Percentiles rank a stretch among this genome's conserved stretches.
phyloP scores from a whole-genome alignment of 495 filamentous ascomycete species.

The Penicillium daleae region DNA sequence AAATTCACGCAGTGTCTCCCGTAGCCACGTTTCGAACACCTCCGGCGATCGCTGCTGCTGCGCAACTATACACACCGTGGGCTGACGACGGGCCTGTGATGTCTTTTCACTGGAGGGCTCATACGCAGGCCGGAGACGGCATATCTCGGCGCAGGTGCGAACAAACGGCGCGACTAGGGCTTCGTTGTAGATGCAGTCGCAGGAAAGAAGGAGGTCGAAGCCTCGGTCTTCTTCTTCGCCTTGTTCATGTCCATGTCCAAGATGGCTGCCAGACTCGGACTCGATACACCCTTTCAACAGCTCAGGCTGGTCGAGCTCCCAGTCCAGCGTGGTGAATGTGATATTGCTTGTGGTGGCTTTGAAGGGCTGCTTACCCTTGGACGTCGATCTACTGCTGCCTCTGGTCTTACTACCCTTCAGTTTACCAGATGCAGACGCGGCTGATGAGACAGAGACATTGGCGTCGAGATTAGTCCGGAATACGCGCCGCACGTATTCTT shows the following conservation, averaged over 20 bases:
- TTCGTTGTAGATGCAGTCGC: constrained; percentile 92
- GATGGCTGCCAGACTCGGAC: constrained; percentile 3
- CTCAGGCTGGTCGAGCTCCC: constrained; percentile 45
- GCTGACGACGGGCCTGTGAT: constrained; percentile 27
- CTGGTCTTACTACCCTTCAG: constrained; percentile 8
- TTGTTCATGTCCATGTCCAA: background rate
- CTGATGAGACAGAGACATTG: constrained; percentile 46
- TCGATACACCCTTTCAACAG: constrained; percentile 37
- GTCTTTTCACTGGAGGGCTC: constrained; percentile 7
- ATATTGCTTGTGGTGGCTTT: constrained; percentile 32
- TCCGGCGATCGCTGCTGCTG: constrained; percentile 84
- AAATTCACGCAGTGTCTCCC: constrained; percentile 66
- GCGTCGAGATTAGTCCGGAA: constrained; percentile 73
- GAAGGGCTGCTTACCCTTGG: constrained; percentile 23
- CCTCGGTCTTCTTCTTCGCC: constrained; percentile 27
- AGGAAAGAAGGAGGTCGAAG: constrained; percentile 71
- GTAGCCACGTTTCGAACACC: constrained; percentile 84
- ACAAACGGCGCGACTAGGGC: constrained; percentile 80
- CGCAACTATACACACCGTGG: constrained; percentile 72
- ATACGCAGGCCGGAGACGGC: constrained; percentile 55
- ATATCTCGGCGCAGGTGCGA: constrained; percentile 80
- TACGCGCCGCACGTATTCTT: constrained; percentile 77
- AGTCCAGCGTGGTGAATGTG: constrained; percentile 49
- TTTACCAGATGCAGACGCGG: background rate
- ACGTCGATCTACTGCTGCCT: constrained; percentile 28